Evolutionary conservation across 2,329 filamentous ascomycete species (phyloP).

Genomic region (Cercospora zeae-maydis): DNA sequence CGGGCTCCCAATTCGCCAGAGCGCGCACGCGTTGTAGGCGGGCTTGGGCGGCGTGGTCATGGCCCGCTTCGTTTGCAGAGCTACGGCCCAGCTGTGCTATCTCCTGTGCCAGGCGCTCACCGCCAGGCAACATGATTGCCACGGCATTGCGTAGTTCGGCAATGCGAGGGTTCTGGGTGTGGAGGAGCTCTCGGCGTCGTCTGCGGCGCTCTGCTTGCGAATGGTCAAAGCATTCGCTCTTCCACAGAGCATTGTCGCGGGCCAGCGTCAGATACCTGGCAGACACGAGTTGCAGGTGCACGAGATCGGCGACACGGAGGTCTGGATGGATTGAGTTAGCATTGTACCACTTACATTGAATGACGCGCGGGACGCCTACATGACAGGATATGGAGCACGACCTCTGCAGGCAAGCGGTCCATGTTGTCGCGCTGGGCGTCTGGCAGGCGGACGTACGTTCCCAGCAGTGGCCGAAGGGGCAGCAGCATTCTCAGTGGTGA

Average conservation of each 20-base stretch:
- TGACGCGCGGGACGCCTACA: conserved; percentile 34
- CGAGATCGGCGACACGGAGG: conserved; percentile 62
- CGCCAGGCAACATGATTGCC: conserved; percentile 33
- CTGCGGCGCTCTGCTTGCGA: conserved; percentile 65
- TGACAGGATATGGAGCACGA: conserved; percentile 44
- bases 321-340: conserved; percentile 42
- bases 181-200: conserved; percentile 46
- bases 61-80: conserved; percentile 14
- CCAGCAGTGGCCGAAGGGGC: conserved; percentile 5
- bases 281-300: conserved; percentile 66
- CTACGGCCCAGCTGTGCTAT: conserved; percentile 24
- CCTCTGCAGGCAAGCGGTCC: conserved; percentile 39
- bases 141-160: conserved; percentile 42
- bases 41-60: conserved; percentile 21
- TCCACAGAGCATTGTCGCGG: conserved; percentile 75
- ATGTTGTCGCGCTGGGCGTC: conserved; percentile 7
- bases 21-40: conserved; percentile 47
- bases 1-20: conserved; percentile 78
- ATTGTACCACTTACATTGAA: not conserved
- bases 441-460: conserved; percentile 1
- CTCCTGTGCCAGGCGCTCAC: conserved; percentile 25
- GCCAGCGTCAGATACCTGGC: conserved; percentile 62
- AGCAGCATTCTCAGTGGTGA: conserved; percentile 4
- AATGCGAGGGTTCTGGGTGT: conserved; percentile 43
- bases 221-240: conserved; percentile 66